Conservation (phyloP, 768 basidiomycete genomes). For the Suillus clintonianus region DNA sequence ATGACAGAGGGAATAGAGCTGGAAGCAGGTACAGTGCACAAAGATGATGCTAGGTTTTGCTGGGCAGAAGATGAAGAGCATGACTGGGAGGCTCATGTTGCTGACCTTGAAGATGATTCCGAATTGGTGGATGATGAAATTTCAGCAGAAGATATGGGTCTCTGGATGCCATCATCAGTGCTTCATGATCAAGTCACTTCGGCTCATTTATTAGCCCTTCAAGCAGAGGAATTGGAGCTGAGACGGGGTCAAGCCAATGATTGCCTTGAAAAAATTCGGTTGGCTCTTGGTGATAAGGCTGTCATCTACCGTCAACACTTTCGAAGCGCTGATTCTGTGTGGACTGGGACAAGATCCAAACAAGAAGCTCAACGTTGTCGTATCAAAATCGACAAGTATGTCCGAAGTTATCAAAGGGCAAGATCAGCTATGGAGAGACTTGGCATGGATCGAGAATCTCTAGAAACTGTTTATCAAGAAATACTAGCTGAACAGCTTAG, state of each 20-base stretch:
- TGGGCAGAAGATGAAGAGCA: background rate
- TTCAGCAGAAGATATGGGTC: constrained; percentile 1
- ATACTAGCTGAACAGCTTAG: constrained; percentile 2
- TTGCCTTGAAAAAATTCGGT: constrained; percentile 2
- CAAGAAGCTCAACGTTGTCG: background rate
- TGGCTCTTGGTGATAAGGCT: constrained; percentile 10
- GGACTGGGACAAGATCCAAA: constrained; percentile 6
- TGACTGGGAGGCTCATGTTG: background rate
- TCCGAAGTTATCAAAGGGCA: constrained; percentile 4
- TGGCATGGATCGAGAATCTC: background rate
- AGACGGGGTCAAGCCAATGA: constrained; percentile 9
- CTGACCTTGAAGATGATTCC: background rate
- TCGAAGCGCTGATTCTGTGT: constrained; percentile 1
- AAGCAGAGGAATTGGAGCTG: constrained; percentile 6
- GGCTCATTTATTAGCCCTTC: background rate
- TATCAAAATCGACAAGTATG: too few species aligned
- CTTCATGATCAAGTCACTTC: background rate
- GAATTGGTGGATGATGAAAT: background rate
- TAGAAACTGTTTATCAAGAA: background rate
- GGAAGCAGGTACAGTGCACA: background rate
- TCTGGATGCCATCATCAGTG: constrained; percentile 9
- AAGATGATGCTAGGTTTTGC: background rate
- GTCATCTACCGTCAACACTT: constrained; percentile 7
- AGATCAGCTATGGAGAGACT: background rate
- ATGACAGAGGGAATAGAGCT: background rate